A percentile compares a stretch with the other conserved stretches of the same genome.
phyloP scores from a whole-genome alignment of 2,329 filamentous ascomycete species.

The Leptographium radiaticola region DNA sequence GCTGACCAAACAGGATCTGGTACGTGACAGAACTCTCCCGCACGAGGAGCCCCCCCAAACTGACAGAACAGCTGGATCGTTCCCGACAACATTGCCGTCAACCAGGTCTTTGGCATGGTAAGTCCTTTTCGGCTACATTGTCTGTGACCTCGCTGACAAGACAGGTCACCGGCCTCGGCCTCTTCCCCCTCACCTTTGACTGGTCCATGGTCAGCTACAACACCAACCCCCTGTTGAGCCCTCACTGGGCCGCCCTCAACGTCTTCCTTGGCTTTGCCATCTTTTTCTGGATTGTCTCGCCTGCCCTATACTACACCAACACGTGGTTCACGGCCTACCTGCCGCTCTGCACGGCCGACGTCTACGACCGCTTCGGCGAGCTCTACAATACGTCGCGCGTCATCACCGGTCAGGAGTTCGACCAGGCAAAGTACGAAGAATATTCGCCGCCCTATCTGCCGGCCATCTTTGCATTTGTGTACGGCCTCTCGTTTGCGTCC shows the following conservation, averaged over 20 bases:
- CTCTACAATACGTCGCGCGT: conserved; percentile 35
- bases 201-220: conserved; percentile 46
- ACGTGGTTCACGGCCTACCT: conserved; percentile 38
- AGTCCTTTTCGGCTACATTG: not conserved
- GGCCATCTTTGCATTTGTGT: conserved; percentile 28
- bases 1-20: conserved; percentile 1
- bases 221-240: conserved; percentile 25
- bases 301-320: conserved; percentile 32
- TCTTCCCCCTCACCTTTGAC: conserved; percentile 54
- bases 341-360: conserved; percentile 36
- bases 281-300: conserved; percentile 33
- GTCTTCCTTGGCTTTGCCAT: conserved; percentile 27
- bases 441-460: conserved; percentile 42
- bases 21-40: not conserved
- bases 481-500: conserved; percentile 39
- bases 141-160: not conserved
- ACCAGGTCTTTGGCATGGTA: conserved; percentile 52
- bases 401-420: conserved; percentile 29
- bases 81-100: conserved; percentile 46
- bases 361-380: conserved; percentile 38
- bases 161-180: conserved; percentile 37
- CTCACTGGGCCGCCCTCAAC: conserved; percentile 33
- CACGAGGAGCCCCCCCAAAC: not conserved
- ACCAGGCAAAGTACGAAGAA: conserved; percentile 31
- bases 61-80: conserved; percentile 36